phyloP scores from a whole-genome alignment of 2,329 filamentous ascomycete species.

The Penicillium sp. region DNA sequence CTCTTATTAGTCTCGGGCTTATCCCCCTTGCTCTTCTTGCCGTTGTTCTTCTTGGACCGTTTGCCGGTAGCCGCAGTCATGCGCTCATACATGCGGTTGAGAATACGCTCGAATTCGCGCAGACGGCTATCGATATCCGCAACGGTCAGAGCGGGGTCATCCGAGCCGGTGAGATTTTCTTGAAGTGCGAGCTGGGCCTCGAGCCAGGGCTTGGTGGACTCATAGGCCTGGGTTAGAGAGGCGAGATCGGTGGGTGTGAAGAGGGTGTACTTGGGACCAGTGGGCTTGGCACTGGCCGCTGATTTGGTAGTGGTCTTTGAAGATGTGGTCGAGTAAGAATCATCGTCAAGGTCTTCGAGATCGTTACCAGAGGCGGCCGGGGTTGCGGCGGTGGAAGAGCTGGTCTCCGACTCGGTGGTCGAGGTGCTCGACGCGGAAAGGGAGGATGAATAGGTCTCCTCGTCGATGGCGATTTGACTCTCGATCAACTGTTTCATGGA shows the following conservation, averaged over 20 bases:
- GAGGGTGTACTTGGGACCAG: conserved; percentile 56
- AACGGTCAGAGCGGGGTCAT: conserved; percentile 68
- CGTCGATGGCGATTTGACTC: conserved; percentile 67
- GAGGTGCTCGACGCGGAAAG: conserved; percentile 46
- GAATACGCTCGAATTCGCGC: conserved; percentile 59
- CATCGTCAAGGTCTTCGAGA: conserved; percentile 75
- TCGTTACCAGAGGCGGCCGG: conserved; percentile 40
- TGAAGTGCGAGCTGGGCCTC: conserved; percentile 66
- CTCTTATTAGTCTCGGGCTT: conserved; percentile 23
- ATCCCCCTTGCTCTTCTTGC: conserved; percentile 29
- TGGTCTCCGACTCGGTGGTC: conserved; percentile 39
- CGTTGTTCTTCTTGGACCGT: conserved; percentile 23
- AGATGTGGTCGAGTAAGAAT: conserved; percentile 44
- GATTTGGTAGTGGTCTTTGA: conserved; percentile 33
- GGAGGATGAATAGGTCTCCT: conserved; percentile 53
- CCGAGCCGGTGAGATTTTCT: conserved; percentile 61
- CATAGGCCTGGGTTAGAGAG: conserved; percentile 57
- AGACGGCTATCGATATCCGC: conserved; percentile 67
- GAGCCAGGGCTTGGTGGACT: conserved; percentile 67
- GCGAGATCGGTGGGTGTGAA: conserved; percentile 70
- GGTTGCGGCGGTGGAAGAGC: conserved; percentile 43
- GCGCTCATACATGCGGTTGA: conserved; percentile 36
- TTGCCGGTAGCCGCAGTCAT: conserved; percentile 44
- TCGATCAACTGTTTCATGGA: conserved; percentile 66
- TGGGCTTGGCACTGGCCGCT: conserved; percentile 33